Conservation (phyloP, 306 rosid genomes). For the Prosopis cineraria region DNA sequence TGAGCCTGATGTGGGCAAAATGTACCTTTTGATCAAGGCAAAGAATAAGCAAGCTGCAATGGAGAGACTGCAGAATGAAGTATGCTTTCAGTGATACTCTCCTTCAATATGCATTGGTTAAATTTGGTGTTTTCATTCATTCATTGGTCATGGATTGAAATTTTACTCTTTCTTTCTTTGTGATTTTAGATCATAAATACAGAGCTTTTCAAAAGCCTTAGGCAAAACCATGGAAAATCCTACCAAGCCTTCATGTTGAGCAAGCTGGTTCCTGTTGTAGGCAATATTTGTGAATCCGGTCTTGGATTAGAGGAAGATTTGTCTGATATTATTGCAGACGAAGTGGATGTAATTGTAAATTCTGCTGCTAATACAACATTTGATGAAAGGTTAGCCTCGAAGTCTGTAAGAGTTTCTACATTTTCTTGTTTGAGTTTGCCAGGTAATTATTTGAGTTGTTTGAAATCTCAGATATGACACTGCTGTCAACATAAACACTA, state of each 20-base stretch:
- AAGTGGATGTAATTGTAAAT: conserved; percentile 86
- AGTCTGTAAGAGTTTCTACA: not conserved
- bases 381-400: conserved; percentile 72
- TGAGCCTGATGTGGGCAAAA: conserved; percentile 82
- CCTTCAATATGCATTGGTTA: not conserved
- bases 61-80: conserved; percentile 79
- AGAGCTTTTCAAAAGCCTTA: conserved; percentile 82
- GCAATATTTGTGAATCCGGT: conserved; percentile 76
- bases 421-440: conserved; percentile 18
- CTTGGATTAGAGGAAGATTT: conserved; percentile 68
- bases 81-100: conserved; percentile 40
- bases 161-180: not conserved
- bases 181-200: conserved; percentile 71
- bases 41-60: conserved; percentile 81
- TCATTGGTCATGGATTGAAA: conserved; percentile 4
- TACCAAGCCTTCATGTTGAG: conserved; percentile 80
- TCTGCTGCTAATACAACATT: conserved; percentile 96
- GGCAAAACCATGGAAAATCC: conserved; percentile 77
- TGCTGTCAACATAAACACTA: conserved; percentile 84
- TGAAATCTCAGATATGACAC: conserved; percentile 64
- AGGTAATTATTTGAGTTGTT: conserved; percentile 13
- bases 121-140: conserved; percentile 12
- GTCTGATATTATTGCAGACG: conserved; percentile 54
- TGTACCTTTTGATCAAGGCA: conserved; percentile 87
- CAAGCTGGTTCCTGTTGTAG: conserved; percentile 85